These are phyloP conservation scores for Microascus cirrosus DNA, from an alignment of 2,329 filamentous ascomycete genomes.

Conservation along the genomic window DNA sequence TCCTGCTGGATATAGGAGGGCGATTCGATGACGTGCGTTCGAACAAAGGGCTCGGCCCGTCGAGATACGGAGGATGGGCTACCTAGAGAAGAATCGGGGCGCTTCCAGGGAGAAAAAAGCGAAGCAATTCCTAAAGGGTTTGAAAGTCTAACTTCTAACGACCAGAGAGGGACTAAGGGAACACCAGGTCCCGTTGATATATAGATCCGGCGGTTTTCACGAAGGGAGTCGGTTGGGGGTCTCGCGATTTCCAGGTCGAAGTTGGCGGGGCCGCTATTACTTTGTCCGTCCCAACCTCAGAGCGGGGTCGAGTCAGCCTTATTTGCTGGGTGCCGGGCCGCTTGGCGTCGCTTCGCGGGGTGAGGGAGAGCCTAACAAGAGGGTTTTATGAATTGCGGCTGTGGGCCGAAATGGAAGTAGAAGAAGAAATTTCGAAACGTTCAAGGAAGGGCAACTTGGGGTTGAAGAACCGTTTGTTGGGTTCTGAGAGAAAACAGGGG, in stretches of 20 bases:
- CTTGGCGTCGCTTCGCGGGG: neutral
- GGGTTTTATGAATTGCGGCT: neutral
- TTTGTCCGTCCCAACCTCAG: neutral
- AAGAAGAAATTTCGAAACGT: neutral
- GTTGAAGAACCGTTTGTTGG: too few species aligned
- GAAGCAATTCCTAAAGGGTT: neutral
- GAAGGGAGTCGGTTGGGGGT: neutral
- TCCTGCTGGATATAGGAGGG: conserved; percentile 11
- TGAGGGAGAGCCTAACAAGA: neutral
- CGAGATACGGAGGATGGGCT: neutral
- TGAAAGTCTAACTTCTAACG: neutral
- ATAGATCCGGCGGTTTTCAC: neutral
- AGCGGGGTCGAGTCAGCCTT: conserved; percentile 6
- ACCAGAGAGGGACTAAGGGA: neutral
- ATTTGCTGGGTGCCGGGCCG: neutral
- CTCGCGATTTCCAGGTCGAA: neutral
- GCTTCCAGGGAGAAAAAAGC: neutral
- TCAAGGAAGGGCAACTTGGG: too few species aligned
- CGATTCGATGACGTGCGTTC: neutral
- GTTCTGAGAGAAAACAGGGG: too few species aligned
- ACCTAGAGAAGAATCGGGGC: neutral
- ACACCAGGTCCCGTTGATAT: neutral
- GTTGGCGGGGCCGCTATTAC: neutral
- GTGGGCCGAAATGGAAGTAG: neutral
- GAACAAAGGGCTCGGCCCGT: neutral